phyloP scores from a whole-genome alignment of 2,329 filamentous ascomycete species.

The Gaeumannomyces sp. region DNA sequence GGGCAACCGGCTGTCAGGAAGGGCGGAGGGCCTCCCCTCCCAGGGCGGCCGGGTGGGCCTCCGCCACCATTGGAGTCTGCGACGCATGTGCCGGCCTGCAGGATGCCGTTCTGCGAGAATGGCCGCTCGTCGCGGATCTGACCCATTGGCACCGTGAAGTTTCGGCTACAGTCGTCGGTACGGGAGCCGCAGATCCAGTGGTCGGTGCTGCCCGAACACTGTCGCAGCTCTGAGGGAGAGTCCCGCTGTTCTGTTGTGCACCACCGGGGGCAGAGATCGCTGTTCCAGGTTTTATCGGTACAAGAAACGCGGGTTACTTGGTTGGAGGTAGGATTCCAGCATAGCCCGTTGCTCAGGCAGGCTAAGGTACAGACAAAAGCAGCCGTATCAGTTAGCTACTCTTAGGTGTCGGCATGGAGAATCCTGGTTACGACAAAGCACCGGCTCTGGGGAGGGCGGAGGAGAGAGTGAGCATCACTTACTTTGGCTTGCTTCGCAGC shows the following conservation, averaged over 20 bases:
- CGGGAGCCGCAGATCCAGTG: conserved; percentile 4
- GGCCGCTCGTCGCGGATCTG: background rate
- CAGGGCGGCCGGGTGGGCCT: background rate
- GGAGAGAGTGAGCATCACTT: background rate
- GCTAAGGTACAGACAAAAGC: background rate
- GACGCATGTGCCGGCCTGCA: conserved; percentile 2
- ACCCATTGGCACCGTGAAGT: background rate
- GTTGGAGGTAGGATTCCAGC: background rate
- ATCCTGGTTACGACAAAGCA: no score
- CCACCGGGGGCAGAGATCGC: background rate
- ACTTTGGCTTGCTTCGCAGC: conserved; percentile 1
- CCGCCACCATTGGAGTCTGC: background rate
- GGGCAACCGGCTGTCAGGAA: background rate
- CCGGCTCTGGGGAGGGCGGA: background rate
- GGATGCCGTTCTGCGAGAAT: conserved; percentile 6
- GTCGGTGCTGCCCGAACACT: background rate
- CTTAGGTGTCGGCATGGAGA: background rate
- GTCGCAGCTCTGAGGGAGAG: background rate
- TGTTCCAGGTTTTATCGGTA: conserved; percentile 4
- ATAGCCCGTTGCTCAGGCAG: conserved; percentile 3
- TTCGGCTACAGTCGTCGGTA: background rate
- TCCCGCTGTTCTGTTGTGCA: background rate
- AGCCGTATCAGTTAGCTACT: background rate
- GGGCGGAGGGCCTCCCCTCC: background rate
- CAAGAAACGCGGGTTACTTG: background rate